phyloP scores from a whole-genome alignment of 2,329 filamentous ascomycete species.

The Trichoderma polysporum region DNA sequence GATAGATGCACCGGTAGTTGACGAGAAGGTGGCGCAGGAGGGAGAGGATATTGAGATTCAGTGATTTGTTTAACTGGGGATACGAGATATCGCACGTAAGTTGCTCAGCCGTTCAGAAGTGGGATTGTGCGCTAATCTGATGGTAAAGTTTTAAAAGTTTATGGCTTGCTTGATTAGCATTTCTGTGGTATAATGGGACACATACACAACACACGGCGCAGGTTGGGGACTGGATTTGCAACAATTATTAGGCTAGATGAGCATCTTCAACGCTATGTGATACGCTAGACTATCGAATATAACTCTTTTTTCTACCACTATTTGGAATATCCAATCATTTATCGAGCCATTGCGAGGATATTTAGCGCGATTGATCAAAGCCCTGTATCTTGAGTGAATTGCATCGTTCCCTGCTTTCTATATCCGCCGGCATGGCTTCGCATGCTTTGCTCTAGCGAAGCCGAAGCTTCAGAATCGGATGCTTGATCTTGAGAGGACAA shows the following conservation, averaged over 20 bases:
- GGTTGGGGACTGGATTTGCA: neutral
- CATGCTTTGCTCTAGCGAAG: neutral
- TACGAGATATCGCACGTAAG: neutral
- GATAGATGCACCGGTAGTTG: conserved; percentile 25
- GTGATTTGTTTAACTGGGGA: conserved; percentile 13
- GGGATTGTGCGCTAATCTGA: neutral
- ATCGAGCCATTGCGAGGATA: neutral
- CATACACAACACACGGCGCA: conserved; percentile 10
- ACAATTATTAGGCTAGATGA: neutral
- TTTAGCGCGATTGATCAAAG: neutral
- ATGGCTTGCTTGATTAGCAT: conserved; percentile 9
- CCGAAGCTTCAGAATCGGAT: neutral
- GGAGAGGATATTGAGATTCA: conserved; percentile 27
- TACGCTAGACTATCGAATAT: neutral
- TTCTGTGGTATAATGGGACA: conserved; percentile 13
- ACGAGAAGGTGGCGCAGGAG: conserved; percentile 20
- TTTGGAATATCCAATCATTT: neutral
- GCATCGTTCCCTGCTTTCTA: neutral
- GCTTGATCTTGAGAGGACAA: neutral
- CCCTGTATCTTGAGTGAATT: neutral
- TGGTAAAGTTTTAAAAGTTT: neutral
- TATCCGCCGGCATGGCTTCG: neutral
- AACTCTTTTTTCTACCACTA: neutral
- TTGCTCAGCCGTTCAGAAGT: neutral
- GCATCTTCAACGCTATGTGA: neutral